Conservation (phyloP, 2,329 filamentous ascomycete species). For the Paraphoma chrysanthemicola region DNA sequence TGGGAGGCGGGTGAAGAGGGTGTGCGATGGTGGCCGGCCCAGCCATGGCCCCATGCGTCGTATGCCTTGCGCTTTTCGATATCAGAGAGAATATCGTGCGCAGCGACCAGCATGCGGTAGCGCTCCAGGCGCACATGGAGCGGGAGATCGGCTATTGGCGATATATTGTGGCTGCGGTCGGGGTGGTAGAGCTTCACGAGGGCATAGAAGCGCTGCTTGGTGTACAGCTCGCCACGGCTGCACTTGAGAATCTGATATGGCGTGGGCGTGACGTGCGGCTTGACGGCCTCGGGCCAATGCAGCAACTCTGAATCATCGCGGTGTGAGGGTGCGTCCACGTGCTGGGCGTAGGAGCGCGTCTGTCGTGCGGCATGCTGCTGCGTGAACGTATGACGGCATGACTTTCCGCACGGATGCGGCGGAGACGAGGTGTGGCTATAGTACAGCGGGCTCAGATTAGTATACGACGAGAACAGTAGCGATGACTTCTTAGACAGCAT, state of each 20-base stretch:
- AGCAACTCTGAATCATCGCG: slow-evolving; percentile 29
- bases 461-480: slow-evolving; percentile 24
- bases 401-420: slow-evolving; percentile 41
- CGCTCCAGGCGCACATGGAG: slow-evolving; percentile 77
- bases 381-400: slow-evolving; percentile 50
- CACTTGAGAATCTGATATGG: slow-evolving; percentile 88
- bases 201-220: slow-evolving; percentile 84
- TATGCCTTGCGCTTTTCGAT: slow-evolving; percentile 80
- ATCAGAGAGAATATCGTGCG: slow-evolving; percentile 87
- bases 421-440: slow-evolving; percentile 16
- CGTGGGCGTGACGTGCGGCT: slow-evolving; percentile 64
- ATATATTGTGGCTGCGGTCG: slow-evolving; percentile 62
- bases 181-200: slow-evolving; percentile 97
- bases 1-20: slow-evolving; percentile 28
- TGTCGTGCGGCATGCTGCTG: slow-evolving; percentile 27
- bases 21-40: slow-evolving; percentile 58
- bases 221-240: slow-evolving; percentile 71
- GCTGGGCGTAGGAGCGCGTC: slow-evolving; percentile 38
- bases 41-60: slow-evolving; percentile 82
- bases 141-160: slow-evolving; percentile 56
- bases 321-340: slow-evolving; percentile 18
- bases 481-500: slow-evolving; percentile 48
- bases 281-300: slow-evolving; percentile 41
- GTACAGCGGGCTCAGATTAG: slow-evolving; percentile 25
- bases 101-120: slow-evolving; percentile 86